phyloP scores from a whole-genome alignment of 2,329 filamentous ascomycete species.

The Cadophora sp. region DNA sequence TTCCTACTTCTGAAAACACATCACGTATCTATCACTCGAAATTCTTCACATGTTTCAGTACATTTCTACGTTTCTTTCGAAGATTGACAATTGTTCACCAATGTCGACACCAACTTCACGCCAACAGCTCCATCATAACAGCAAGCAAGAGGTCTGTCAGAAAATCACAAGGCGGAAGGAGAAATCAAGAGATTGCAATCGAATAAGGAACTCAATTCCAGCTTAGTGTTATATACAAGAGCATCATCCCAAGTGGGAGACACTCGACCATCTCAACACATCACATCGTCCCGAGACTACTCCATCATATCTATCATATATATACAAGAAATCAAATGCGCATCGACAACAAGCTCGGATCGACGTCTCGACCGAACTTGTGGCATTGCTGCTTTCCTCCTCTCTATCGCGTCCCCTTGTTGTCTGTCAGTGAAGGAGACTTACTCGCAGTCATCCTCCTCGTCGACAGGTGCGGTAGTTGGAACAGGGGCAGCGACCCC shows the following conservation, averaged over 20 bases:
- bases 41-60: too few relatives aligned
- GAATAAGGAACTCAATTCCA: conserved; percentile 20
- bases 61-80: too few relatives aligned
- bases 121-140: too few relatives aligned
- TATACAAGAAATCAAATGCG: conserved; percentile 14
- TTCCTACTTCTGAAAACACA: too few relatives aligned
- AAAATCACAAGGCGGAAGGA: too few relatives aligned
- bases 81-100: too few relatives aligned
- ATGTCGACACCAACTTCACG: too few relatives aligned
- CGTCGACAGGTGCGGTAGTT: neutral
- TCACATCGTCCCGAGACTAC: neutral
- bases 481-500: neutral
- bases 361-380: neutral
- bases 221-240: conserved; percentile 18
- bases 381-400: neutral
- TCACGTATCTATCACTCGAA: too few relatives aligned
- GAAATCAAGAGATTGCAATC: neutral
- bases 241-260: neutral
- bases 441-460: conserved; percentile 11
- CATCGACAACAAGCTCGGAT: neutral
- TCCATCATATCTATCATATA: conserved; percentile 9
- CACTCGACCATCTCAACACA: neutral
- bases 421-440: neutral
- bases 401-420: neutral
- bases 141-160: too few relatives aligned